Evolutionary conservation across 345 rosid species (phyloP), one percentile per base, ranked within the genome.

Genomic region (Combretum micranthum): DNA sequence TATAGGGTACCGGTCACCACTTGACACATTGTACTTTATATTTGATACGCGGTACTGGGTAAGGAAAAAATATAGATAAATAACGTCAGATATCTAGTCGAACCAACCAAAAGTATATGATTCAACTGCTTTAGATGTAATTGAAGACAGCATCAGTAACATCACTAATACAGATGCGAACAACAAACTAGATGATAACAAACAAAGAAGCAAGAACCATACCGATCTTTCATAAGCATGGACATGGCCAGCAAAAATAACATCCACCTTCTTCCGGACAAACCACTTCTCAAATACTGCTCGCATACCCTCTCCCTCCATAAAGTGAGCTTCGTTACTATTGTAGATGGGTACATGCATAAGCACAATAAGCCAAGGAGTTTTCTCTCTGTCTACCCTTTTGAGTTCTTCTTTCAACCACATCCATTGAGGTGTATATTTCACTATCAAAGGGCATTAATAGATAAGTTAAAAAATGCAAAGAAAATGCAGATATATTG

Each of bases 151-250:
- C 19, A 14, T 46, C 49, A 46, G 19, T 17, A 46, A 46, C 49
- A 15, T 46, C 19, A 46, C 9, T 8, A 46, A 17, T 17, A 46
- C 4, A 14, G 49, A 17, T 7, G 11, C 39, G 14, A 14, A 46
- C 1, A 46, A 4, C 16, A 46, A 14, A n/a, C 13, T 46, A 46
- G 49, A 46, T 15, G 9, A 15, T 46, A 14, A 46, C 19, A 15
- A 46, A 46, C 5, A 46, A 15, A 46, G 3, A 39, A 62, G 22
- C 12, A 48, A 63, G 68, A 68, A 61, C 18, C 64, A 56, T 82
- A 90, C 97, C n/a, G 96, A 93, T 93, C 99, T 85, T 72, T 93
- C 99, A 64, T 90, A 93, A 44, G 99, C 99, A 75, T 93, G 96
- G 73, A 90, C 99, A 61, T 90, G 99, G 25, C 96, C 97, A 61